A percentile compares a stretch with the other conserved stretches of the same genome.
Conservation (phyloP, 495 filamentous ascomycete species). For the Beverwykella pulmonaria region DNA sequence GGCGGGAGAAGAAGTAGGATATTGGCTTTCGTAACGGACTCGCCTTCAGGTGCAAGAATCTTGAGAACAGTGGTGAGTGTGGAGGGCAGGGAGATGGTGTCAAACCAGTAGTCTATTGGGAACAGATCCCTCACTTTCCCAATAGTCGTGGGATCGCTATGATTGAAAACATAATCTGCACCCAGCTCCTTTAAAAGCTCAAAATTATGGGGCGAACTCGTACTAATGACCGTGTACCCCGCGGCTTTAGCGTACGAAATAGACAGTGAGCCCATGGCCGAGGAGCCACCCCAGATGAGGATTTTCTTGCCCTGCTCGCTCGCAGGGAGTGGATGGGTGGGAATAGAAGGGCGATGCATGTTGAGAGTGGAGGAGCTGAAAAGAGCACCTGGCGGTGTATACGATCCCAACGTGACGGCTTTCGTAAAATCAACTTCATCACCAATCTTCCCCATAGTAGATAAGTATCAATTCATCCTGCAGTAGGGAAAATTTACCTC, state of each 20-base stretch:
- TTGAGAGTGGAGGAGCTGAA: conserved; percentile 13
- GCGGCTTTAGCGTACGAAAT: conserved; percentile 58
- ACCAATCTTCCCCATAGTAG: too few species aligned
- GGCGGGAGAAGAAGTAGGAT: conserved; percentile 12
- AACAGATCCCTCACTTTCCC: conserved; percentile 44
- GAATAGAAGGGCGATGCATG: conserved; percentile 11
- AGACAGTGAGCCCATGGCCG: conserved; percentile 55
- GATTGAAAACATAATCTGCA: conserved; percentile 58
- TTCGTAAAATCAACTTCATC: conserved; percentile 1
- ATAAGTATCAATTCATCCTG: neutral
- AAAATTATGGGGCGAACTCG: conserved; percentile 61
- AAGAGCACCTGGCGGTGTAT: conserved; percentile 20
- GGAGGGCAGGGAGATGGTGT: conserved; percentile 11
- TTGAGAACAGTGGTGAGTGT: conserved; percentile 11
- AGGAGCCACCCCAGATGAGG: conserved; percentile 56
- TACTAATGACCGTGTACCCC: conserved; percentile 54
- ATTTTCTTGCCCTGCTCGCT: conserved; percentile 41
- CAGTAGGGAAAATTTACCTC: neutral
- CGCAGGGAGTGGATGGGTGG: conserved; percentile 1
- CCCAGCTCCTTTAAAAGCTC: conserved; percentile 54
- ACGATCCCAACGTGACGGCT: conserved; percentile 15
- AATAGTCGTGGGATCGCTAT: conserved; percentile 48
- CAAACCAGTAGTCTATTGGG: conserved; percentile 25
- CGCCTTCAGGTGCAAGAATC: conserved; percentile 14
- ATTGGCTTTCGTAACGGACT: conserved; percentile 8